Evolutionary conservation across 495 filamentous ascomycete genomes (phyloP), one percentile per base, ranked within the genome.

Genomic region (Xylaria cubensis): DNA sequence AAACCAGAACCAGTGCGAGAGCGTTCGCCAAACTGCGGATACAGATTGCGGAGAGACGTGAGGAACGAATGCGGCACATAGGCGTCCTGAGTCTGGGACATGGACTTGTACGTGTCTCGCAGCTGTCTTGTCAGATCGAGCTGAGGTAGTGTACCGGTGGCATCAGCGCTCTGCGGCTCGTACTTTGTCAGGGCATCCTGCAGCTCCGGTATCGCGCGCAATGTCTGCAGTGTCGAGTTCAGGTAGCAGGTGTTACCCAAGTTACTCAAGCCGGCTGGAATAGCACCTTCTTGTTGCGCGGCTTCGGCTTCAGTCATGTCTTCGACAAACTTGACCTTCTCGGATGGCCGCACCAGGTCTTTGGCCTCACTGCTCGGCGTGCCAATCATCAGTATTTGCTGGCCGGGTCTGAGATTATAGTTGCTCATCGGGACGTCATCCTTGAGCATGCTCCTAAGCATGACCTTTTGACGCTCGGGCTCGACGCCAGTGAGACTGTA

Each of bases 221-320:
- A 84, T 5, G 93, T 90, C 81, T 99, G 96, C 26, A 99, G 87
- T 0, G 96, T 98, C 29, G 97, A 94, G 85, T 99, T 99, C 78
- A 98, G 90, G 79, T 99, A 99, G 85, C 96, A 99, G 1, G 96
- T 98, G 78, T 99, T 99, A 32, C 96, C 96, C 72, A 97, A 84
- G 75, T 99, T 99, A 79, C 94, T 89, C 72, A 99, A 80, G 41
- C 96, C 96, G 69, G 96, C 93, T 15, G 96, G 96, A 61, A 85
- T 94, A 55, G 95, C 96, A 53, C 93, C 95, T 61, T 90, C 91
- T 73, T 90, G 86, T 77, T 88, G 90, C 29, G 96, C 97, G 39
- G 90, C 89, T 79, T 99, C 95, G 29, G 95, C 95, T 77, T 96
- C 96, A 5, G 94, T 97, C 96, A 99, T 97, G 79, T 99, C 96